These are phyloP conservation scores for Picochlorum costavermella DNA, from an alignment of 139 green algal genomes.

Conservation along the genomic window DNA sequence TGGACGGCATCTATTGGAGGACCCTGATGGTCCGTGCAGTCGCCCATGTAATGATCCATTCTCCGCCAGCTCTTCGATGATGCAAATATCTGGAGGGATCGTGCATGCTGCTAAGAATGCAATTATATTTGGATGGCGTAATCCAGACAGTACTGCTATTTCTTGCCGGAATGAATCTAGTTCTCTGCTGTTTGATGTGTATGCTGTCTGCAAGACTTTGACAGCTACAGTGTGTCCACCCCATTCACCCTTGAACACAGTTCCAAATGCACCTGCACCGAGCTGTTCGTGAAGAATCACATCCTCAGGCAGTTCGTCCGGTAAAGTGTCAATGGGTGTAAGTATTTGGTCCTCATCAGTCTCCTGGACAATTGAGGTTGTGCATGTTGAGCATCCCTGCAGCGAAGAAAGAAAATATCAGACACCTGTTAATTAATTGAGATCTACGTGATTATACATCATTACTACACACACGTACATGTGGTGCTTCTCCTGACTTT, in stretches of 20 bases:
- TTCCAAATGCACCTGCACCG: constrained; percentile 57
- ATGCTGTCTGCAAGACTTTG: constrained; percentile 52
- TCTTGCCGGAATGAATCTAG: constrained; percentile 27
- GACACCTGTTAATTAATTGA: neutral
- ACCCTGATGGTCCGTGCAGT: constrained; percentile 34
- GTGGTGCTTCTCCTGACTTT: too few relatives aligned
- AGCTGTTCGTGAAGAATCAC: constrained; percentile 49
- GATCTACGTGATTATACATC: too few relatives aligned
- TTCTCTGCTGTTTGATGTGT: constrained; percentile 9
- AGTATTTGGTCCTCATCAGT: neutral
- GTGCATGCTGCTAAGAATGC: constrained; percentile 39
- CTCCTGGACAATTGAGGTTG: neutral
- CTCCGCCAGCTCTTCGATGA: constrained; percentile 64
- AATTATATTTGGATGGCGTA: constrained; percentile 53
- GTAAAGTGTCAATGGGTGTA: neutral
- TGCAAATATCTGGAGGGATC: constrained; percentile 55
- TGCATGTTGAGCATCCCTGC: constrained; percentile 1
- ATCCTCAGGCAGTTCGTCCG: constrained; percentile 38
- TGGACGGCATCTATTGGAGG: constrained; percentile 4
- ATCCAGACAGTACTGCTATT: constrained; percentile 31
- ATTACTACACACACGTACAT: too few relatives aligned
- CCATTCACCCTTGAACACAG: constrained; percentile 40
- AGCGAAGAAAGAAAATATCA: neutral
- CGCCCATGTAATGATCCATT: constrained; percentile 42
- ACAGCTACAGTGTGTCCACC: constrained; percentile 40